Percentiles rank a stretch among this genome's conserved stretches.
These are phyloP conservation scores for Blastomyces gilchristii DNA, from an alignment of 2,329 filamentous ascomycete genomes.

Conservation along the genomic window DNA sequence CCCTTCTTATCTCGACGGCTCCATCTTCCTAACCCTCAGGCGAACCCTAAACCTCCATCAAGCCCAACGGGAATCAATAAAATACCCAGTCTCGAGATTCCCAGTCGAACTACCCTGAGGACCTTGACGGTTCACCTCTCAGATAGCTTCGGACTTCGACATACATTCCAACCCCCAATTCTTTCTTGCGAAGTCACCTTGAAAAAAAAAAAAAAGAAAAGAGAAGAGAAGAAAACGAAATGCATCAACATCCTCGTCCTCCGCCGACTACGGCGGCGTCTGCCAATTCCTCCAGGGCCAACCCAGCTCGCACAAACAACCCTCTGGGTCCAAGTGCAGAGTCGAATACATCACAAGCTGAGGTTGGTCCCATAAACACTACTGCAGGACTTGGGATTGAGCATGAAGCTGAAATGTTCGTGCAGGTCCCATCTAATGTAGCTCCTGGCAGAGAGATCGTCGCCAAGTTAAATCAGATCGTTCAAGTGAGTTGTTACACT, in stretches of 20 bases:
- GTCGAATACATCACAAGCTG: constrained; percentile 42
- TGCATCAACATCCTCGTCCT: constrained; percentile 84
- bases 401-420: constrained; percentile 36
- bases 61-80: too few species aligned
- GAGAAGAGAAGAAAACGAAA: too few species aligned
- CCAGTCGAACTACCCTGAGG: background rate
- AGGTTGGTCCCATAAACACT: constrained; percentile 41
- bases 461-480: constrained; percentile 82
- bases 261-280: constrained; percentile 64
- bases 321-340: constrained; percentile 57
- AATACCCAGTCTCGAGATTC: background rate
- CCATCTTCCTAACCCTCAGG: background rate
- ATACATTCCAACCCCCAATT: constrained; percentile 2
- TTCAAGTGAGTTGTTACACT: constrained; percentile 54
- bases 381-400: constrained; percentile 43
- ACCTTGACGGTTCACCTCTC: background rate
- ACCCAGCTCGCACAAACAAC: constrained; percentile 63
- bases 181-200: constrained; percentile 1
- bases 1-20: background rate
- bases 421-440: constrained; percentile 34
- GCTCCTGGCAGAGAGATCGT: constrained; percentile 55
- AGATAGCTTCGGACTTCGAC: background rate
- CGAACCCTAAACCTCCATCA: background rate
- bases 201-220: constrained; percentile 29
- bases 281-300: constrained; percentile 60